Conservation (phyloP, 2,329 filamentous ascomycete species). For the Neocatenulostroma microsporum region DNA sequence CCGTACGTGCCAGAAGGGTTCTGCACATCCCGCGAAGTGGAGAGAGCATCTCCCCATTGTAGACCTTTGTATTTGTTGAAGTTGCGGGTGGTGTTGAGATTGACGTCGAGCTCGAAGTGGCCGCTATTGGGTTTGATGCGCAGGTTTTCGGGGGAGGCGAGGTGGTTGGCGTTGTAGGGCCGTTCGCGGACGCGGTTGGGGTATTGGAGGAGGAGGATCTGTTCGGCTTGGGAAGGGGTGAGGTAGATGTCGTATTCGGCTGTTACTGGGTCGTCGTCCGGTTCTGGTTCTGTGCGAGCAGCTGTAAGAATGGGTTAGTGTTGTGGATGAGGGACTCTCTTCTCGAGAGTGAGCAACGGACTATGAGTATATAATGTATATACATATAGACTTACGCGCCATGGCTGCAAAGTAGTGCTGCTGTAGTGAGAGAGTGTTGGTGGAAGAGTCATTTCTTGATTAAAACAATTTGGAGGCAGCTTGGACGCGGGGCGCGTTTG, state of each 20-base stretch:
- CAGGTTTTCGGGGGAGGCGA: constrained; percentile 59
- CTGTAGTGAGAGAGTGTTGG: no score
- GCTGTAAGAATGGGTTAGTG: background rate
- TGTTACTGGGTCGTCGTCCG: constrained; percentile 41
- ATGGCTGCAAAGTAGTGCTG: no score
- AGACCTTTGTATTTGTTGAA: constrained; percentile 82
- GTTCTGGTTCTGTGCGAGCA: constrained; percentile 11
- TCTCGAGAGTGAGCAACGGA: no score
- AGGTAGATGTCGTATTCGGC: constrained; percentile 74
- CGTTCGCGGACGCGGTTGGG: constrained; percentile 64
- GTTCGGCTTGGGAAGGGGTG: constrained; percentile 57
- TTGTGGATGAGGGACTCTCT: no score
- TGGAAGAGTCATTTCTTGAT: no score
- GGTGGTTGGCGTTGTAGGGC: constrained; percentile 51
- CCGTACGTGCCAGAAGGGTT: constrained; percentile 38
- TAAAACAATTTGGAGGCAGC: no score
- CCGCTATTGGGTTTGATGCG: constrained; percentile 75
- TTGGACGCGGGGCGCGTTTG: no score
- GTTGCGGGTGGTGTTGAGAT: constrained; percentile 60
- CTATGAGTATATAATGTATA: no score
- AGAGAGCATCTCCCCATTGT: constrained; percentile 70
- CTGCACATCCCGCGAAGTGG: constrained; percentile 38
- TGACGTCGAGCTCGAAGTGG: constrained; percentile 88
- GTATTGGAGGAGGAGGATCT: constrained; percentile 74
- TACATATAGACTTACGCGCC: no score